A percentile compares a stretch with the other conserved stretches of the same genome.
These are phyloP conservation scores for Phytopythium delawarense DNA, from an alignment of 352 stramenopile species.

Conservation along the genomic window DNA sequence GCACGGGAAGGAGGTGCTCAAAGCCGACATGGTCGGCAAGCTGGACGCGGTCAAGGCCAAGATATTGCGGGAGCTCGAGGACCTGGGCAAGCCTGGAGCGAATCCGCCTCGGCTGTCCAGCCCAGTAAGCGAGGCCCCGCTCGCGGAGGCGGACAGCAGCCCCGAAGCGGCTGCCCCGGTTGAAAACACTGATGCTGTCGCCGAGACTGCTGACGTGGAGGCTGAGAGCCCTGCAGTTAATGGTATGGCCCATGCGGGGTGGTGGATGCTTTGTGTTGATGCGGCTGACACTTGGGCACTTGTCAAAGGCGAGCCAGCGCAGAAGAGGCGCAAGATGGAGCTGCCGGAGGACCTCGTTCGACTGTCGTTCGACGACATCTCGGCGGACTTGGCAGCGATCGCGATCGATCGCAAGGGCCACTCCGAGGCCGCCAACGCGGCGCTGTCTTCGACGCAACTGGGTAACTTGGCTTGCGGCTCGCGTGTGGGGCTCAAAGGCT, in stretches of 20 bases:
- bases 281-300: background rate
- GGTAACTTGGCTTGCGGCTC: constrained; percentile 15
- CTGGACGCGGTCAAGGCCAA: constrained; percentile 42
- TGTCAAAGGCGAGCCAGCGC: constrained; percentile 11
- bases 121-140: background rate
- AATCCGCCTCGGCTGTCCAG: constrained; percentile 11
- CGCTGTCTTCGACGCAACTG: constrained; percentile 20
- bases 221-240: background rate
- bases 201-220: background rate
- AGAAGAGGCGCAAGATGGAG: constrained; percentile 54
- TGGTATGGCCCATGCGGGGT: background rate
- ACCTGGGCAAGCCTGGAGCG: constrained; percentile 23
- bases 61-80: constrained; percentile 44
- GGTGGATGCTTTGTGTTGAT: background rate
- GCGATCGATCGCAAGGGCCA: constrained; percentile 29
- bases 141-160: constrained; percentile 1
- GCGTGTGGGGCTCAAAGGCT: background rate
- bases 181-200: background rate
- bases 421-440: constrained; percentile 18
- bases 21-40: constrained; percentile 45
- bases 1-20: constrained; percentile 50
- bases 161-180: background rate
- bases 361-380: constrained; percentile 53
- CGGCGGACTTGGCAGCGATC: constrained; percentile 53
- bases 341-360: constrained; percentile 40